Evolutionary conservation across 352 stramenopile genomes (phyloP).

Genomic region (Globisporangium echinulatum): DNA sequence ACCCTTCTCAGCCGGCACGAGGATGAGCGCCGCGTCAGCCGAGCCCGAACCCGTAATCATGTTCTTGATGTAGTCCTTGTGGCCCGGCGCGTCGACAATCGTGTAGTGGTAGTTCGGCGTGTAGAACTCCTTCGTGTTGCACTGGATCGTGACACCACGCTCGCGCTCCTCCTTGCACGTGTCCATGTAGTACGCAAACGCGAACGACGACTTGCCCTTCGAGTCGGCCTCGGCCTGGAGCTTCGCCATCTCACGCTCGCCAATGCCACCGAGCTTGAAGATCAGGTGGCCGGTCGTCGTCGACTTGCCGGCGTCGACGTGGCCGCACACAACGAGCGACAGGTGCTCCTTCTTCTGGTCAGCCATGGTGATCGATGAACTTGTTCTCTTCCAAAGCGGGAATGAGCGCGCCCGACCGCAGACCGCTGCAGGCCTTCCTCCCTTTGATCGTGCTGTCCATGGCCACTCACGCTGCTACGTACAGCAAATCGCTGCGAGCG

Average conservation of each 20-base stretch:
- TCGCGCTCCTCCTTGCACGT: constrained; percentile 98
- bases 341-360: constrained; percentile 82
- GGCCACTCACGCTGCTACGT: too few relatives aligned
- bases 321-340: constrained; percentile 93
- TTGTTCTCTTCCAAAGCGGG: neutral
- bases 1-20: constrained; percentile 89
- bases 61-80: constrained; percentile 99
- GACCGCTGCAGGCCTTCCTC: too few relatives aligned
- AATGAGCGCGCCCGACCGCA: too few relatives aligned
- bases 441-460: too few relatives aligned
- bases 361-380: constrained; percentile 6
- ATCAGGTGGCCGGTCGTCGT: constrained; percentile 99
- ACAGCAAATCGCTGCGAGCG: too few relatives aligned
- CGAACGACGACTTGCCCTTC: constrained; percentile 96
- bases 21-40: constrained; percentile 95
- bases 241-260: constrained; percentile 99
- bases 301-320: constrained; percentile 98
- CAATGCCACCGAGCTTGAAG: constrained; percentile 98
- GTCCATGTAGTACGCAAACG: constrained; percentile 98
- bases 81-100: constrained; percentile 96
- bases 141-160: constrained; percentile 98
- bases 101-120: constrained; percentile 96
- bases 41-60: constrained; percentile 99
- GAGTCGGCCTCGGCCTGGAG: constrained; percentile 97
- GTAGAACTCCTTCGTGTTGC: constrained; percentile 96